Evolutionary conservation across 2,329 filamentous ascomycete species (phyloP), one percentile per base, ranked within the genome.

Genomic region (Talaromyces sp.): DNA sequence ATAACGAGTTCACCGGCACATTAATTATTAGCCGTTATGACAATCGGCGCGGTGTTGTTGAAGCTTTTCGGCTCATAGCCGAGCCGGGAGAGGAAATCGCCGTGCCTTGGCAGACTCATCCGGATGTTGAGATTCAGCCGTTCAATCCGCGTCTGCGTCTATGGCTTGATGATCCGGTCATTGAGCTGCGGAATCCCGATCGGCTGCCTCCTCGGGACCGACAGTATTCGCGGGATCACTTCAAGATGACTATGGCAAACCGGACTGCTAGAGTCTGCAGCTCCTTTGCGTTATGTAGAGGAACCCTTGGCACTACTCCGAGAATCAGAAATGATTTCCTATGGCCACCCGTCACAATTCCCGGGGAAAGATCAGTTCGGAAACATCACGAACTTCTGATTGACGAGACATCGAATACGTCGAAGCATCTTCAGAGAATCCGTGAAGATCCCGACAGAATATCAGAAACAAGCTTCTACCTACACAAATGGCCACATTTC

Each of bases 1-100:
- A 97, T 75, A 84, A 82, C 2, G 85, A 88, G 35, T 83, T 92
- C 57, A 89, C 85, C 1, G 93, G 93, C 0, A 90, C 90, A 73
- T 77, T 97, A 49, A 83, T 96, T 31, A 73, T 97, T 45, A 84
- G 85, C n/a, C 87, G 90, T 13, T 97, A 93, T 72, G 88, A 97
- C 73, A 85, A 87, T 54, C 79, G 85, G 3, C 83, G 86, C 50
- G 90, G 89, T 17, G 89, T 88, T 70, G 96, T 97, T 64, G 91
- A 95, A 77, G 92, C 87, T 3, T 92, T 93, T 73, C 86, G 89
- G 17, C 80, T 97, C 17, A 80, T 93, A 3, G 91, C 90, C 1
- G 85, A 88, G 61, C 84, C 87, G 61, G 80, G 80, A 1, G 75
- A 79, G 27, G 83, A 85, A 7, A 54, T 15, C 11, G 43, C 45